Evolutionary conservation across 2,329 filamentous ascomycete species (phyloP), one percentile per base, ranked within the genome.

Genomic region (Pseudopyrenochaeta lycopersici): DNA sequence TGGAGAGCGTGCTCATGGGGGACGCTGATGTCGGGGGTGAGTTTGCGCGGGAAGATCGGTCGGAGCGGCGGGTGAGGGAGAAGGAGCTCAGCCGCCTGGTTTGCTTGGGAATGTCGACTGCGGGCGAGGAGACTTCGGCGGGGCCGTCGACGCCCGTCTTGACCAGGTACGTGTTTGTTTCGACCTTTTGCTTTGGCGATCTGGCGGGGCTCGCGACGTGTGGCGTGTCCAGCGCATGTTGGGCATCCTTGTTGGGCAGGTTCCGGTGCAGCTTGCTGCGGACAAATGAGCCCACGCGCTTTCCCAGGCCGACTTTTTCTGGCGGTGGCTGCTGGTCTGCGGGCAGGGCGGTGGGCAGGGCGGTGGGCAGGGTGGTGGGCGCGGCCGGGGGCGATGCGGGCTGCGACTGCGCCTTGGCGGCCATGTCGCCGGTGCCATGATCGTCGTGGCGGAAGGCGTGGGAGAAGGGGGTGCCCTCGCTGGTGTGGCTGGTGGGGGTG

Each of bases 1-100:
- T 57, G 31, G 64, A 70, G 15, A 70, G 63, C 18, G 62, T 77
- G 54, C 70, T 74, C 30, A 64, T 63, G 17, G 75, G 72, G 5
- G 75, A 78, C 14, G 74, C 68, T 10, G 73, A 72, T 14, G 54
- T 46, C 30, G 74, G 71, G 7, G 77, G 76, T 2, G 74, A 74
- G 52, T 72, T 70, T 20, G 71, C 69, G 10, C 69, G 70, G 7
- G 76, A 77, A 1, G 71, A 73, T 27, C 65, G 67, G 35, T 76
- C 73, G 1, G 77, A 74, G 38, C 67, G 73, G 17, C 70, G 67
- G 3, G 76, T 74, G 1, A 76, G 64, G 1, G 76, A 76, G 42
- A 77, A 76, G 3, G 76, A 71, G 50, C 71, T 75, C 18, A 75
- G 56, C 31, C 75, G 61, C 30, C 72, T 57, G 36, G 63, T 55